Conservation (phyloP, 2,329 filamentous ascomycete genomes). For the Arachnopeziza araneosa region DNA sequence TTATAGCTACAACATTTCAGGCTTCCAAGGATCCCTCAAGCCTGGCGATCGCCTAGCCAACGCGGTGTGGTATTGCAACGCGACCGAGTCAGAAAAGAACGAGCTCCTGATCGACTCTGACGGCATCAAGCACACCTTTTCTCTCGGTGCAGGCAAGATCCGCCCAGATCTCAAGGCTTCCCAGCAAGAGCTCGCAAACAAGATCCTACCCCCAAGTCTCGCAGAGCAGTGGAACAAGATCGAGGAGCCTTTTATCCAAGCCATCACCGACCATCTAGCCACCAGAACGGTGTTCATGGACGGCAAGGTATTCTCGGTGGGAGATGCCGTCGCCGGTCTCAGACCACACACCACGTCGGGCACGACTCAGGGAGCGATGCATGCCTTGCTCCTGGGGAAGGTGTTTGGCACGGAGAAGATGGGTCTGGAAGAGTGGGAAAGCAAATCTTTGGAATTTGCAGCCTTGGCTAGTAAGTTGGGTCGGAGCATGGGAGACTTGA, state of each 20-base stretch:
- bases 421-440: constrained; percentile 7
- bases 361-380: constrained; percentile 34
- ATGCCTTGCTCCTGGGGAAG: constrained; percentile 15
- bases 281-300: constrained; percentile 32
- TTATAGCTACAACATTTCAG: constrained; percentile 36
- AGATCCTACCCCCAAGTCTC: constrained; percentile 4
- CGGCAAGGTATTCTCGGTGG: constrained; percentile 36
- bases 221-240: constrained; percentile 35
- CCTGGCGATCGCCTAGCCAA: constrained; percentile 36
- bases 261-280: constrained; percentile 35
- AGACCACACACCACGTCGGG: constrained; percentile 39
- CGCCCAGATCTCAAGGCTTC: background rate
- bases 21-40: constrained; percentile 33
- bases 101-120: constrained; percentile 25
- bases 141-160: constrained; percentile 7
- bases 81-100: constrained; percentile 11
- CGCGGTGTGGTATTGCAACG: constrained; percentile 40
- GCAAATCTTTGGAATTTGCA: background rate
- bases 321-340: constrained; percentile 39
- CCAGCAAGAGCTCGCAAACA: constrained; percentile 1
- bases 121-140: constrained; percentile 17
- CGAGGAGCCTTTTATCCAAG: constrained; percentile 36
- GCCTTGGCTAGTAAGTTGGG: background rate
- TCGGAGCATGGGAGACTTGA: constrained; percentile 11
- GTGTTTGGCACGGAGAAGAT: constrained; percentile 12